Percentiles rank a stretch among this genome's conserved stretches.
Conservation (phyloP, 1,284 basidiomycete genomes). For the Ceratobasidium sp. region DNA sequence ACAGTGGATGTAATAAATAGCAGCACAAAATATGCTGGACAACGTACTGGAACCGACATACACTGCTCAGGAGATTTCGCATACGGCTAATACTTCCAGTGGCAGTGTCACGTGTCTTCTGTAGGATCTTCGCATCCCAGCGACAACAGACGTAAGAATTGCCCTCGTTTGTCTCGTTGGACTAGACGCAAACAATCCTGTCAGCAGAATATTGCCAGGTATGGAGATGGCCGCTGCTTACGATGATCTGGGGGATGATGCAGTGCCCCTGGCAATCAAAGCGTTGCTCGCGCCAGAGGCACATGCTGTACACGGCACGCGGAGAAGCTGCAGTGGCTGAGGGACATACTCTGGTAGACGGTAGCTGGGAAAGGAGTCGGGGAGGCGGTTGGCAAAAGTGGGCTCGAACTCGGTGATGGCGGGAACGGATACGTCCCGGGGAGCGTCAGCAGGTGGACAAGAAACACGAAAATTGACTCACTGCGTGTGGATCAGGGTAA, state of each 20-base stretch:
- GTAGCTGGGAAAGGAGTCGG: slow-evolving; percentile 74
- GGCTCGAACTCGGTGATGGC: slow-evolving; percentile 85
- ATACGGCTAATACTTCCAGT: slow-evolving; percentile 91
- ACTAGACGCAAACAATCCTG: slow-evolving; percentile 64
- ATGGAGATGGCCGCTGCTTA: slow-evolving; percentile 60
- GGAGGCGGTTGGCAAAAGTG: slow-evolving; percentile 71
- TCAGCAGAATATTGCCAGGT: slow-evolving; percentile 21
- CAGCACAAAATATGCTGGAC: slow-evolving; percentile 74
- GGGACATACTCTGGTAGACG: slow-evolving; percentile 74
- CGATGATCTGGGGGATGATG: slow-evolving; percentile 86
- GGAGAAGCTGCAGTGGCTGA: slow-evolving; percentile 67
- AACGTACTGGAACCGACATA: slow-evolving; percentile 80
- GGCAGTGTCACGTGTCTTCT: slow-evolving; percentile 94
- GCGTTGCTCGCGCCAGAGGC: slow-evolving; percentile 85
- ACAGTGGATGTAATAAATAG: too few relatives aligned
- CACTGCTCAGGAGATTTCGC: slow-evolving; percentile 82
- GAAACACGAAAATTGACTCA: slow-evolving; percentile 61
- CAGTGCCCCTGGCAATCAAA: slow-evolving; percentile 80
- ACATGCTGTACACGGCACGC: slow-evolving; percentile 78
- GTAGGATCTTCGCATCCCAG: slow-evolving; percentile 92
- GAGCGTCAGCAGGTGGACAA: slow-evolving; percentile 16
- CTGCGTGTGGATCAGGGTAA: slow-evolving; percentile 91
- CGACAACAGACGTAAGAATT: slow-evolving; percentile 98
- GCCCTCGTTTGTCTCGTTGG: slow-evolving; percentile 93
- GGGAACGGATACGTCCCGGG: slow-evolving; percentile 68